phyloP scores from a whole-genome alignment of 257 asterid genomes.

The Nicotiana knightiana region DNA sequence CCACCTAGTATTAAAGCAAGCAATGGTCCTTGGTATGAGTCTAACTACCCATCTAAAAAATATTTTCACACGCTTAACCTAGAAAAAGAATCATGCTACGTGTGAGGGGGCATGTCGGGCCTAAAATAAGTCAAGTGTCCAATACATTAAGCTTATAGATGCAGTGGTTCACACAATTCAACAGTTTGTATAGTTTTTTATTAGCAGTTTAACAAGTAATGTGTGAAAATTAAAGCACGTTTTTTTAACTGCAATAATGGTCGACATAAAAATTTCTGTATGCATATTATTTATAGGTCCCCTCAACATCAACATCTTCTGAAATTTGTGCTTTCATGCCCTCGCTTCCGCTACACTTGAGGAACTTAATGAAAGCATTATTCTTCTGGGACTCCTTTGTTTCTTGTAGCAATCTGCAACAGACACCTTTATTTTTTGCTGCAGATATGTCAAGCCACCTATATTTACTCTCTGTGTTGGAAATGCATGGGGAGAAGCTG shows the following conservation, averaged over 20 bases:
- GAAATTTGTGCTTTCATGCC: not conserved
- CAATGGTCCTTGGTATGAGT: not conserved
- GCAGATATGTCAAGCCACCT: slow-evolving; percentile 83
- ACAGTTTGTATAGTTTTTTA: not conserved
- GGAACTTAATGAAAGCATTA: not conserved
- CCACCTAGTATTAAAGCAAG: not conserved
- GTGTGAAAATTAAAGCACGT: not conserved
- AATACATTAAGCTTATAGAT: not conserved
- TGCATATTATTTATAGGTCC: not conserved
- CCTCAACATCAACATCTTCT: not conserved
- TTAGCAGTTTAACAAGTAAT: not conserved
- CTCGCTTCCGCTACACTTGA: not conserved
- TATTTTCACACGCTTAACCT: not conserved
- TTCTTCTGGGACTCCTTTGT: not conserved
- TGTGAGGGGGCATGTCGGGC: not conserved
- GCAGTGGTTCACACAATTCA: not conserved
- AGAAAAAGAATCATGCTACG: not conserved
- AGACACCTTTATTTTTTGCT: not conserved
- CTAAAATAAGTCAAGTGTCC: not conserved
- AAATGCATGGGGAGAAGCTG: slow-evolving; percentile 99
- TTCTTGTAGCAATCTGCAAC: not conserved
- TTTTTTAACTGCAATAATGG: not conserved
- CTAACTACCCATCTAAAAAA: not conserved
- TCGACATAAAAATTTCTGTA: not conserved
- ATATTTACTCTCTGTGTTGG: slow-evolving; percentile 92